Evolutionary conservation across 306 rosid genomes (phyloP), one percentile per base, ranked within the genome.

Genomic region (Carpinus fangiana): DNA sequence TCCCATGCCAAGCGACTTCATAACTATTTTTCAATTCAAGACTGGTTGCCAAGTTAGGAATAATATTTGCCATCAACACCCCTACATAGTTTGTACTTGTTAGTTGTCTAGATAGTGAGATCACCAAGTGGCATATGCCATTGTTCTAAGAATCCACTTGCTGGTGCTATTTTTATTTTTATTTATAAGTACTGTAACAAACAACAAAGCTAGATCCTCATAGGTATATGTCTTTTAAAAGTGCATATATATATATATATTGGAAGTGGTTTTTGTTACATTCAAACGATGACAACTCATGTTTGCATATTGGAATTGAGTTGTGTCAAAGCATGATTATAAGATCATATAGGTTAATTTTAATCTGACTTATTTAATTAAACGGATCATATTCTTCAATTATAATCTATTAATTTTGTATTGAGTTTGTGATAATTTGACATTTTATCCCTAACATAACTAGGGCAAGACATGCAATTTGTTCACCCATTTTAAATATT

Each of bases 51-150:
- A 41, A 41, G 7, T 12, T 13, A 31, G 18, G 43, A 31, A 61
- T 61, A 28, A 31, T 31, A 31, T 31, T 13, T 61, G 6, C 45
- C 45, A 7, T 7, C 45, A 41, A 41, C 5, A 41, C 7, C 45
- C 45, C 45, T 41, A 62, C 16, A 31, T 36, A 62, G n/a, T 13
- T 28, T 12, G 20, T 62, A 14, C 45, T 62, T 62, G 45, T 62
- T 61, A 28, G 68, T 12, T 61, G 80, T 18, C 55, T 34, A 18
- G 12, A 67, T 17, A 34, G 26, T 45, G 23, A 67, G 73, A 79
- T 31, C 62, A 31, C 73, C 17, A 38, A 38, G 7, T 76, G 81
- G 43, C 74, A 82, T 75, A 61, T 66, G 65, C 68, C 36, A 5
- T 62, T 53, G 51, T 26, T 21, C 38, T 17, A 20, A 72, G 57